Evolutionary conservation across 2,329 filamentous ascomycete genomes (phyloP).

Genomic region (Polytolypa hystricis): DNA sequence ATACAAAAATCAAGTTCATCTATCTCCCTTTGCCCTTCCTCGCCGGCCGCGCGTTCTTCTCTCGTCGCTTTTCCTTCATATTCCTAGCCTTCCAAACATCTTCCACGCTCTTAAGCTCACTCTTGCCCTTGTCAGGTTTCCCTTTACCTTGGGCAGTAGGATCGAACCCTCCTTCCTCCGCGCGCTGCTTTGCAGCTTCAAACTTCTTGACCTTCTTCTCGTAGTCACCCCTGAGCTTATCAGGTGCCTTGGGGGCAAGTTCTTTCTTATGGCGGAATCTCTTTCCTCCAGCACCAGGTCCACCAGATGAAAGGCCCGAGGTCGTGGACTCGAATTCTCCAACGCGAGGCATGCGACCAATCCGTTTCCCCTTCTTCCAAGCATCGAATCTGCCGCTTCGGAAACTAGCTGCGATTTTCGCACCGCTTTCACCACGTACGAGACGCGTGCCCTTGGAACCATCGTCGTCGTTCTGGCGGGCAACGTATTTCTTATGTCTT

Average conservation of each 20-base stretch:
- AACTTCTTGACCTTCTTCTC: conserved; percentile 82
- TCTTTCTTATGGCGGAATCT: conserved; percentile 80
- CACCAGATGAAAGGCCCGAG: conserved; percentile 17
- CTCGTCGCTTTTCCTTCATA: conserved; percentile 61
- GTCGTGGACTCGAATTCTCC: conserved; percentile 62
- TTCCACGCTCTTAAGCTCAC: conserved; percentile 67
- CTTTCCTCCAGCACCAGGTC: conserved; percentile 35
- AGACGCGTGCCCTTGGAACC: conserved; percentile 67
- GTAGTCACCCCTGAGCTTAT: conserved; percentile 86
- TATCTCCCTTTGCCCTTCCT: conserved; percentile 38
- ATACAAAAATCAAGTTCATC: too few species aligned
- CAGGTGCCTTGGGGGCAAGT: conserved; percentile 81
- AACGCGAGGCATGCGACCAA: conserved; percentile 65
- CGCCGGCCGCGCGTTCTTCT: conserved; percentile 78
- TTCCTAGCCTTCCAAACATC: conserved; percentile 77
- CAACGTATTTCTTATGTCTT: conserved; percentile 90
- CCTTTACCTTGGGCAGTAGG: conserved; percentile 47
- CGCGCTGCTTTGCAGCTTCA: conserved; percentile 68
- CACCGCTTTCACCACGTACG: conserved; percentile 79
- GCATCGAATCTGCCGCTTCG: conserved; percentile 85
- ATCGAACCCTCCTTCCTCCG: conserved; percentile 13
- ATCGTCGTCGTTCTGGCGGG: conserved; percentile 86
- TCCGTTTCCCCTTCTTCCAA: conserved; percentile 79
- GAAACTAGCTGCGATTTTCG: conserved; percentile 92
- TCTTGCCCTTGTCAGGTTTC: conserved; percentile 61